Percentiles rank a stretch among this genome's conserved stretches.
Conservation (phyloP, 805 yeast genomes). For the Candida dendrica region DNA sequence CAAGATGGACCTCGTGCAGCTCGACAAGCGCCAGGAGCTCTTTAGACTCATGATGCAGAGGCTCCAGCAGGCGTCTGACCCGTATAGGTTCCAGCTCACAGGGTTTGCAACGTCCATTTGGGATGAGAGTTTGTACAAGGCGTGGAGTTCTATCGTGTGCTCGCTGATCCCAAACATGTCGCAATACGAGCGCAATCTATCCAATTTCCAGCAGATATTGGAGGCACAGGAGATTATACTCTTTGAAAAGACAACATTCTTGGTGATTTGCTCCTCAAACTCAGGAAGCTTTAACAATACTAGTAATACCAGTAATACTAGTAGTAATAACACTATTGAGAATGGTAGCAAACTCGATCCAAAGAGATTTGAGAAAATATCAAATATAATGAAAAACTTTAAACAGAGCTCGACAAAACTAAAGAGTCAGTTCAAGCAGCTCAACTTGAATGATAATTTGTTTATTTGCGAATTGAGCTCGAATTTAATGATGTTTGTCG, state of each 20-base stretch:
- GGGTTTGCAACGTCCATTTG: conserved; percentile 96
- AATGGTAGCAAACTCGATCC: conserved; percentile 51
- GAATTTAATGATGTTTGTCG: conserved; percentile 56
- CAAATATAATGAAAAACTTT: conserved; percentile 88
- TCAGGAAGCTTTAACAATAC: conserved; percentile 11
- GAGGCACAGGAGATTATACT: conserved; percentile 86
- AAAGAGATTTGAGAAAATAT: conserved; percentile 87
- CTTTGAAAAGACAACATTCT: conserved; percentile 88
- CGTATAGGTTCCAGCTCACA: conserved; percentile 57
- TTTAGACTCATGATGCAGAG: conserved; percentile 80
- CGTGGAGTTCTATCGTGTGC: conserved; percentile 96
- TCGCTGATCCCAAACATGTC: conserved; percentile 89
- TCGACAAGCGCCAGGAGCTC: conserved; percentile 76
- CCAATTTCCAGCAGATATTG: conserved; percentile 63
- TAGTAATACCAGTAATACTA: conserved; percentile 4
- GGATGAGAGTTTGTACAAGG: conserved; percentile 94
- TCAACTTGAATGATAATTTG: conserved; percentile 55
- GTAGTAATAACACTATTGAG: not conserved
- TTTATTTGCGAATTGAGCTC: conserved; percentile 52
- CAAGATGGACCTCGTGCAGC: conserved; percentile 92
- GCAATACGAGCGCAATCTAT: conserved; percentile 66
- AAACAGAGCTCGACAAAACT: conserved; percentile 87
- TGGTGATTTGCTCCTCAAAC: conserved; percentile 43
- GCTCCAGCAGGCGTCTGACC: conserved; percentile 65
- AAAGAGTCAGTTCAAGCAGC: conserved; percentile 73